phyloP scores from a whole-genome alignment of 257 asterid species.

The Solanum pennellii region DNA sequence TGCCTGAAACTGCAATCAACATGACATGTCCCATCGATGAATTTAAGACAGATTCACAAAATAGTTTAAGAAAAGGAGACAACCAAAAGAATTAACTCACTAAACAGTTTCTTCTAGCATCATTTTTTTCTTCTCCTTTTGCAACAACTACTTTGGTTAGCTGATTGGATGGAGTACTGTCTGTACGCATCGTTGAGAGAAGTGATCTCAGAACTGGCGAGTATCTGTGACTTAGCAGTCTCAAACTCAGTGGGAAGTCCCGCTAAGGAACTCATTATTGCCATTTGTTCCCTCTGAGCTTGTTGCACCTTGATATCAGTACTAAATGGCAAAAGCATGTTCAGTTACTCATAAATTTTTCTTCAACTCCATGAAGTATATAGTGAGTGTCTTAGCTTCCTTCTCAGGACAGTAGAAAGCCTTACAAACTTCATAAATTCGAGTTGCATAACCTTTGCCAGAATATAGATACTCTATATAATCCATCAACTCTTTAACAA shows the following conservation, averaged over 20 bases:
- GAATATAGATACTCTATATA: neutral
- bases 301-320: neutral
- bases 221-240: neutral
- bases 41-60: neutral
- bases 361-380: neutral
- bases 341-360: neutral
- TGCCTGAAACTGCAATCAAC: constrained; percentile 13
- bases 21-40: neutral
- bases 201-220: neutral
- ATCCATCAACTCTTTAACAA: neutral
- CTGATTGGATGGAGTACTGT: neutral
- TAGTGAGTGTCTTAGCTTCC: neutral
- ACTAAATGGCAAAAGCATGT: neutral
- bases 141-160: neutral
- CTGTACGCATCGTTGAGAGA: neutral
- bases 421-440: constrained; percentile 1
- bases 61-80: neutral
- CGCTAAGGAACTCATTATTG: neutral
- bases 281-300: neutral
- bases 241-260: neutral
- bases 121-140: neutral
- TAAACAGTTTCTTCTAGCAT: neutral
- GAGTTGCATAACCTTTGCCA: neutral
- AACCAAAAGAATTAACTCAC: neutral
- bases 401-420: neutral